Evolutionary conservation across 331 rosid species (phyloP).

Genomic region (Quercus lobata): DNA sequence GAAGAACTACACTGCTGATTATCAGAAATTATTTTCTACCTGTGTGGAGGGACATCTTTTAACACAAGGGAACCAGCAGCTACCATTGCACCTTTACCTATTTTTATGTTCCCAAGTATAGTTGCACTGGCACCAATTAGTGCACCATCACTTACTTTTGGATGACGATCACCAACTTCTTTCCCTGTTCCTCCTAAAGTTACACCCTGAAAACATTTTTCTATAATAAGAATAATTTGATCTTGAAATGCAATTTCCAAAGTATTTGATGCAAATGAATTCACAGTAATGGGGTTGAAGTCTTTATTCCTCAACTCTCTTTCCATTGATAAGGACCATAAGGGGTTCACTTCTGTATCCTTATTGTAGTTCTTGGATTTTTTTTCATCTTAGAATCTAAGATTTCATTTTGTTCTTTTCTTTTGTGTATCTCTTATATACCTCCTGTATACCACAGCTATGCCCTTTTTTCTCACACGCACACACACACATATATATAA

Average conservation of each 20-base stretch:
- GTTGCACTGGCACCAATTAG: constrained; percentile 84
- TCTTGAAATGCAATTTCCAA: background rate
- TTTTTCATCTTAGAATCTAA: too few relatives aligned
- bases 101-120: constrained; percentile 80
- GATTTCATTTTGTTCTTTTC: too few relatives aligned
- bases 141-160: constrained; percentile 89
- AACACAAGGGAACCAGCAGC: constrained; percentile 92
- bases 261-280: background rate
- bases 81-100: constrained; percentile 82
- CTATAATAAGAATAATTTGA: constrained; percentile 12
- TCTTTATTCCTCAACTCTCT: too few relatives aligned
- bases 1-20: background rate
- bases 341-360: too few relatives aligned
- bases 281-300: too few relatives aligned
- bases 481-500: too few relatives aligned
- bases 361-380: too few relatives aligned
- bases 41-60: constrained; percentile 69
- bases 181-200: constrained; percentile 94
- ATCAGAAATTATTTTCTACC: constrained; percentile 41
- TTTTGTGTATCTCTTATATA: too few relatives aligned
- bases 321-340: too few relatives aligned
- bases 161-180: constrained; percentile 86
- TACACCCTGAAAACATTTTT: constrained; percentile 65
- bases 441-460: too few relatives aligned
- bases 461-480: too few relatives aligned